phyloP scores from a whole-genome alignment of 345 rosid species.

The Eucalyptus erythrocorys region DNA sequence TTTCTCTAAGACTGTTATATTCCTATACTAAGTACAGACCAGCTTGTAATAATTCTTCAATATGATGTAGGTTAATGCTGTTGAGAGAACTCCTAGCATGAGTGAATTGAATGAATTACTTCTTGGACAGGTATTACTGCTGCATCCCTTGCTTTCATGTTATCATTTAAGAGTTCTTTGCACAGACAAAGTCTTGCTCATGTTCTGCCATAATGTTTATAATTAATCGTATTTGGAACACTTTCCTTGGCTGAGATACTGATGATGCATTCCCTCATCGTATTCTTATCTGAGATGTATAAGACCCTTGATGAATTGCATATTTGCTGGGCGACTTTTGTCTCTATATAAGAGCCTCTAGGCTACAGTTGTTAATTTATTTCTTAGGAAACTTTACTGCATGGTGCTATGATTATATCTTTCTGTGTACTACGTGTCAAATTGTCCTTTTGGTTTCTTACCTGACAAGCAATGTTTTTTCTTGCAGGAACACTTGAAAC shows the following conservation, averaged over 20 bases:
- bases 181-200: not conserved
- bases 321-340: not conserved
- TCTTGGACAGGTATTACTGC: slow-evolving; percentile 60
- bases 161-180: not conserved
- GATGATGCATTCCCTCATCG: not conserved
- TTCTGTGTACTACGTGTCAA: not conserved
- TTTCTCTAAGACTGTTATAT: not conserved
- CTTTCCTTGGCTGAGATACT: not conserved
- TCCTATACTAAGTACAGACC: not conserved
- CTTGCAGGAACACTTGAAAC: slow-evolving; percentile 84
- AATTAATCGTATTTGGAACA: not conserved
- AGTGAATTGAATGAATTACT: slow-evolving; percentile 90
- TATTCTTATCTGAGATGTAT: not conserved
- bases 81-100: slow-evolving; percentile 94
- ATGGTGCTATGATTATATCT: not conserved
- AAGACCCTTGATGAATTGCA: not conserved
- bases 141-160: not conserved
- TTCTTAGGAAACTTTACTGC: not conserved
- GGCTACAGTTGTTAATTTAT: not conserved
- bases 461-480: slow-evolving; percentile 4
- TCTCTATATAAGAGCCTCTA: no score
- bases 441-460: not conserved
- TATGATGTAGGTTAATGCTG: slow-evolving; percentile 62
- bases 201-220: not conserved
- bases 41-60: not conserved